A percentile compares a stretch with the other conserved stretches of the same genome.
phyloP scores from a whole-genome alignment of 768 basidiomycete genomes.

The Serendipita indica region DNA sequence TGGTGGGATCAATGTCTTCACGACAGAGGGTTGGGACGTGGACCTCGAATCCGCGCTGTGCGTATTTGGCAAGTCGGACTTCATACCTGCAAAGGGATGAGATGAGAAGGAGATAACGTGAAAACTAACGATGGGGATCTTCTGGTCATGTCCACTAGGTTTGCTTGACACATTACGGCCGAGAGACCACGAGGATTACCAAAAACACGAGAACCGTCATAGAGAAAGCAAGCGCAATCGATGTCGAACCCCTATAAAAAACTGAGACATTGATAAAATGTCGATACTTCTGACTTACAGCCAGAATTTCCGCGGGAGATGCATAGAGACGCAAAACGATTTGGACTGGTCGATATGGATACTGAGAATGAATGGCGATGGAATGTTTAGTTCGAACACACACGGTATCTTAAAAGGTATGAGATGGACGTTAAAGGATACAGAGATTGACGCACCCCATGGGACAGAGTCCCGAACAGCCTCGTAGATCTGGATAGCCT shows the following conservation, averaged over 20 bases:
- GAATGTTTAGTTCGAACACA: slow-evolving; percentile 53
- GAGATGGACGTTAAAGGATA: background rate
- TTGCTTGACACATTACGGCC: slow-evolving; percentile 52
- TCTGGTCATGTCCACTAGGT: slow-evolving; percentile 46
- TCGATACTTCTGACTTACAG: too few relatives aligned
- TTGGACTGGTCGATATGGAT: slow-evolving; percentile 51
- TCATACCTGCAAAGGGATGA: slow-evolving; percentile 28
- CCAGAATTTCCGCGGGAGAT: slow-evolving; percentile 49
- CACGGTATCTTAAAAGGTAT: background rate
- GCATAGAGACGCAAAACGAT: slow-evolving; percentile 49
- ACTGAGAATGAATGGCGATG: slow-evolving; percentile 53
- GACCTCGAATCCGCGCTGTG: slow-evolving; percentile 39
- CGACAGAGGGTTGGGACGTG: slow-evolving; percentile 39
- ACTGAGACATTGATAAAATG: background rate
- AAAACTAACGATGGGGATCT: slow-evolving; percentile 39
- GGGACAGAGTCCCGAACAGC: slow-evolving; percentile 50
- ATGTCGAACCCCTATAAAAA: slow-evolving; percentile 36
- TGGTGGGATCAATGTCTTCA: slow-evolving; percentile 43
- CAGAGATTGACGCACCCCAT: slow-evolving; percentile 39
- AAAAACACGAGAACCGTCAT: slow-evolving; percentile 39
- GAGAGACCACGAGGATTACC: slow-evolving; percentile 45
- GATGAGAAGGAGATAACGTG: background rate
- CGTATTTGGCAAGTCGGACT: slow-evolving; percentile 45
- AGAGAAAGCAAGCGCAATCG: slow-evolving; percentile 47
- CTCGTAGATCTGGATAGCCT: slow-evolving; percentile 44